These are phyloP conservation scores for Pseudoturritis turrita DNA, from an alignment of 345 rosid genomes.

Conservation along the genomic window DNA sequence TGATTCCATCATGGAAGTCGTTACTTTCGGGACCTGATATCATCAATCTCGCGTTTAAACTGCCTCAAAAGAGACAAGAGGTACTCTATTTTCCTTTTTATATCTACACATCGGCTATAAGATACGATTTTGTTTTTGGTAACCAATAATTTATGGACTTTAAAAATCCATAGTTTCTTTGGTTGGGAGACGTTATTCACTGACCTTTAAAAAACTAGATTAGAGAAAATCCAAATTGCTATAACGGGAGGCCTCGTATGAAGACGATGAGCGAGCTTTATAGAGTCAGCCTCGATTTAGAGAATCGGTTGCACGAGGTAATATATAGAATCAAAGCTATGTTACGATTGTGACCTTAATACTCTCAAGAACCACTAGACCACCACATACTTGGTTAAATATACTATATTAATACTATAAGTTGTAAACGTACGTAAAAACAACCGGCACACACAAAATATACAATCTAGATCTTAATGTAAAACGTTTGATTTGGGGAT, in stretches of 20 bases:
- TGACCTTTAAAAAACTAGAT: conserved; percentile 33
- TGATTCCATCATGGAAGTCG: conserved; percentile 69
- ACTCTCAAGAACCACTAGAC: too few relatives aligned
- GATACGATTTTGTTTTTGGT: background rate
- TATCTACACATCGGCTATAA: background rate
- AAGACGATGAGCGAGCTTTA: conserved; percentile 63
- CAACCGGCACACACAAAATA: background rate
- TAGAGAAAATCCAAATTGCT: conserved; percentile 62
- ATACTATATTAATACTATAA: background rate
- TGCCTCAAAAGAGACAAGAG: conserved; percentile 58
- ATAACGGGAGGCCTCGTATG: conserved; percentile 65
- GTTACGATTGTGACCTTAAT: background rate
- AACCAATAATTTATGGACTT: background rate
- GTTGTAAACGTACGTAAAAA: background rate
- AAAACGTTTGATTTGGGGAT: background rate
- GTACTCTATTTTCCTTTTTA: conserved; percentile 27
- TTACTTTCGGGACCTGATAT: conserved; percentile 43
- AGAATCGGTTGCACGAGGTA: conserved; percentile 58
- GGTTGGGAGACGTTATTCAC: background rate
- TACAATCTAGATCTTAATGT: background rate
- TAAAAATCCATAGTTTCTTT: background rate
- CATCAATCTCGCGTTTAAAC: conserved; percentile 55
- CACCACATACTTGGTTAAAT: background rate
- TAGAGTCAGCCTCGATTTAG: conserved; percentile 50
- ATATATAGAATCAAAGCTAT: background rate